A percentile compares a stretch with the other conserved stretches of the same genome.
Conservation (phyloP, 441 rosid species). For the Eruca vesicaria region DNA sequence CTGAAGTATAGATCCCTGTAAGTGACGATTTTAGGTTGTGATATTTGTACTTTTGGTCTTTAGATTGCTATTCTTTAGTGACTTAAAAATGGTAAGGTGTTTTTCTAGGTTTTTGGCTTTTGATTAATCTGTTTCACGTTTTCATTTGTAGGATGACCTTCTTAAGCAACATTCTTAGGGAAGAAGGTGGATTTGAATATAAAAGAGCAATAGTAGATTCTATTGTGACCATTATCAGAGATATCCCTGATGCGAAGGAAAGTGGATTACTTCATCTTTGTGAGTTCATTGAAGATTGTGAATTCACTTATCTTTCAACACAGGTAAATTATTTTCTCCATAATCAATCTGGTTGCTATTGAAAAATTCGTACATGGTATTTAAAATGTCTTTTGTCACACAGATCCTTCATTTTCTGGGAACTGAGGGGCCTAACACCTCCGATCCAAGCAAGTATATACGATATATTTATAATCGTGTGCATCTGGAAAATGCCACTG, state of each 20-base stretch:
- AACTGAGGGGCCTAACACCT: conserved; percentile 89
- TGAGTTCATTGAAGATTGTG: conserved; percentile 99
- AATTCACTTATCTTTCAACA: conserved; percentile 96
- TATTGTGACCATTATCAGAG: conserved; percentile 87
- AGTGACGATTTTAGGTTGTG: conserved; percentile 33
- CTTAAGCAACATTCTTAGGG: conserved; percentile 92
- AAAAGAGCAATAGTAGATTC: conserved; percentile 97
- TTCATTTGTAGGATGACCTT: conserved; percentile 85
- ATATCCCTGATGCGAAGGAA: conserved; percentile 97
- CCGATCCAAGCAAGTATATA: conserved; percentile 94
- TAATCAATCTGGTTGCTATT: conserved; percentile 6
- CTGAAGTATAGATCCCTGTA: conserved; percentile 93
- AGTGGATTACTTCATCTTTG: conserved; percentile 95
- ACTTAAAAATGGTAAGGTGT: background rate
- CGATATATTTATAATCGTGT: conserved; percentile 96
- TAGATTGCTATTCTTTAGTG: background rate
- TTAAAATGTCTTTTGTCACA: conserved; percentile 12
- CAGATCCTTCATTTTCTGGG: conserved; percentile 98
- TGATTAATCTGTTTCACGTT: conserved; percentile 7
- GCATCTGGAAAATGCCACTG: conserved; percentile 98
- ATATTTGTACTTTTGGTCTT: background rate
- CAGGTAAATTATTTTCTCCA: conserved; percentile 55
- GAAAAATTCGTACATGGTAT: background rate
- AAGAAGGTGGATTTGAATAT: conserved; percentile 98
- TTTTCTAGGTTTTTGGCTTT: background rate